Evolutionary conservation across 169 alveolate species (phyloP).

Genomic region (Theileria annulata): DNA sequence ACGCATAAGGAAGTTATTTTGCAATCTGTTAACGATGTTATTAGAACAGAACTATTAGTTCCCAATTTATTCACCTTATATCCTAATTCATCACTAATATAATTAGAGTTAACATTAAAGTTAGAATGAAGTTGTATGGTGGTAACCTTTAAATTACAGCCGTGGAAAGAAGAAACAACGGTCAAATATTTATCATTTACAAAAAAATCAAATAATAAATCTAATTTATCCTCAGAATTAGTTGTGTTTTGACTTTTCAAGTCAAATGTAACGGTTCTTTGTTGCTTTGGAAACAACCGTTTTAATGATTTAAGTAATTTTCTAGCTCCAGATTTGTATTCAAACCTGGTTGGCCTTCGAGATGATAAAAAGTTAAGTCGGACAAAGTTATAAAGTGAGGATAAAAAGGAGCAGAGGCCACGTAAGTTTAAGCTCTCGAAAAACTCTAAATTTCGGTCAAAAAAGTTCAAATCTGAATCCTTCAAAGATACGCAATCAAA

Average conservation of each 20-base stretch:
- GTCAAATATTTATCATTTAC: neutral
- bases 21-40: neutral
- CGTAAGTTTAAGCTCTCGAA: neutral
- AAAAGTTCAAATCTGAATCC: neutral
- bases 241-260: neutral
- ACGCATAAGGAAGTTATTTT: neutral
- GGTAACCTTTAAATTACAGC: neutral
- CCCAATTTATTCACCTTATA: neutral
- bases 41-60: neutral
- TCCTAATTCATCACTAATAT: neutral
- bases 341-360: neutral
- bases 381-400: neutral
- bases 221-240: neutral
- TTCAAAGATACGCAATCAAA: neutral
- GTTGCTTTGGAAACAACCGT: neutral
- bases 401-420: neutral
- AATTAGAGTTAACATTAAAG: neutral
- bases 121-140: neutral
- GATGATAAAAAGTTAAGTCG: neutral
- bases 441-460: neutral
- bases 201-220: neutral
- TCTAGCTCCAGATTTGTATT: neutral
- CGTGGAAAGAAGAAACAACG: neutral
- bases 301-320: neutral
- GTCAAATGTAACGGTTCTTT: neutral